phyloP scores from a whole-genome alignment of 1,139 yeast species.

The Taphrina communis region DNA sequence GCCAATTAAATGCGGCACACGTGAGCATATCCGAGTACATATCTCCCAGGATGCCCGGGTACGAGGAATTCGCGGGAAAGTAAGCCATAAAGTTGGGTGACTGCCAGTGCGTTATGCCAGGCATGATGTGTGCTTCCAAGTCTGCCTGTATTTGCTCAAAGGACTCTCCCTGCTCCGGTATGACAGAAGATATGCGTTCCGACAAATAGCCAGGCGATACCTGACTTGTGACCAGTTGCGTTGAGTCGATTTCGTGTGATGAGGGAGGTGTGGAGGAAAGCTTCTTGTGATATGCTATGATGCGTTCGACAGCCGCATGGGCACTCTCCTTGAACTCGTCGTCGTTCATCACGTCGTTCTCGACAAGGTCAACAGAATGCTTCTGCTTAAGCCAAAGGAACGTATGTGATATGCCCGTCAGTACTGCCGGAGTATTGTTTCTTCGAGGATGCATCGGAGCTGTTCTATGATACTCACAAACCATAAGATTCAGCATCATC shows the following conservation, averaged over 20 bases:
- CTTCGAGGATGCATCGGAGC: too few species aligned
- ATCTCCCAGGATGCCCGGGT: slow-evolving; percentile 47
- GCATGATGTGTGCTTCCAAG: slow-evolving; percentile 45
- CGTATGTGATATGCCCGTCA: too few species aligned
- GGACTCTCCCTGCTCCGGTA: slow-evolving; percentile 45
- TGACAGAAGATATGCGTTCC: slow-evolving; percentile 41
- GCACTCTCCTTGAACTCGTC: slow-evolving; percentile 45
- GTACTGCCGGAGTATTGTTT: too few species aligned
- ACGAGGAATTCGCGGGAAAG: slow-evolving; percentile 47
- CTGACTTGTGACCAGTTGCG: slow-evolving; percentile 43
- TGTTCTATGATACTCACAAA: too few species aligned
- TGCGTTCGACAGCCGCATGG: slow-evolving; percentile 47
- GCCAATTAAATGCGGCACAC: slow-evolving; percentile 48
- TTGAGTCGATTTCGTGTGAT: background rate
- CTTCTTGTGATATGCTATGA: slow-evolving; percentile 45
- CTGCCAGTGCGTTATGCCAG: slow-evolving; percentile 48
- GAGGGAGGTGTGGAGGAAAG: slow-evolving; percentile 39
- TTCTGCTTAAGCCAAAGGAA: too few species aligned
- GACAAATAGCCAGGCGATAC: slow-evolving; percentile 47
- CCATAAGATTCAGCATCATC: too few species aligned
- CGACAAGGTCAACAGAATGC: too few species aligned
- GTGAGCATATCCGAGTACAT: slow-evolving; percentile 47
- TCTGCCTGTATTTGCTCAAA: slow-evolving; percentile 46
- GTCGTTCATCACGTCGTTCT: background rate
- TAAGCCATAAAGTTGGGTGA: slow-evolving; percentile 47